Evolutionary conservation across 225 moss, liverwort and hornwort genomes (phyloP).

Genomic region (Polytrichum formosum): DNA sequence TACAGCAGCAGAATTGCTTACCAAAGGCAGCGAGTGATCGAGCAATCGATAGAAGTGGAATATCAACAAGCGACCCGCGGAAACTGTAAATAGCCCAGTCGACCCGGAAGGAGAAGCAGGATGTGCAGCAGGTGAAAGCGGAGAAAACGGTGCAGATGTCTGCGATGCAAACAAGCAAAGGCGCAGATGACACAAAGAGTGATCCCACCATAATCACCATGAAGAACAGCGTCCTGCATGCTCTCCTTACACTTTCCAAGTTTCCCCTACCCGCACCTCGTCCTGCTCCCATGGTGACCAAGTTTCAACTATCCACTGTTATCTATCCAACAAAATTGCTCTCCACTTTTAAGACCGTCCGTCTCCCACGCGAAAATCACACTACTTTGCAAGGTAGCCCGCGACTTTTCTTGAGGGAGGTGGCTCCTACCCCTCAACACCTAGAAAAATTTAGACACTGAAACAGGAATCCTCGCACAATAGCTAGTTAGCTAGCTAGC

Average conservation of each 20-base stretch:
- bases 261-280: slow-evolving; percentile 41
- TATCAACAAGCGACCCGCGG: slow-evolving; percentile 46
- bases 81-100: slow-evolving; percentile 60
- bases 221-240: slow-evolving; percentile 45
- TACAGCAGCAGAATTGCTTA: slow-evolving; percentile 10
- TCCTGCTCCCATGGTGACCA: slow-evolving; percentile 39
- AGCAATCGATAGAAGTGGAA: slow-evolving; percentile 48
- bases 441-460: no score
- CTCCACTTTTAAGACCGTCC: no score
- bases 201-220: slow-evolving; percentile 53
- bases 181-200: slow-evolving; percentile 41
- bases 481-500: no score
- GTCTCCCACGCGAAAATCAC: no score
- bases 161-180: slow-evolving; percentile 48
- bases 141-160: slow-evolving; percentile 36
- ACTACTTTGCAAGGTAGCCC: no score
- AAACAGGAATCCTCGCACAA: no score
- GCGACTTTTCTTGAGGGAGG: no score
- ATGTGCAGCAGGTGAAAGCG: slow-evolving; percentile 46
- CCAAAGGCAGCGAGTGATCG: slow-evolving; percentile 52
- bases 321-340: no score
- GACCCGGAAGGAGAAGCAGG: slow-evolving; percentile 47
- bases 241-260: slow-evolving; percentile 44
- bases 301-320: neutral
- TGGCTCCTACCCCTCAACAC: no score